Evolutionary conservation across 768 basidiomycete species (phyloP), one percentile per base, ranked within the genome.

Genomic region (Sporobolomyces pararoseus): DNA sequence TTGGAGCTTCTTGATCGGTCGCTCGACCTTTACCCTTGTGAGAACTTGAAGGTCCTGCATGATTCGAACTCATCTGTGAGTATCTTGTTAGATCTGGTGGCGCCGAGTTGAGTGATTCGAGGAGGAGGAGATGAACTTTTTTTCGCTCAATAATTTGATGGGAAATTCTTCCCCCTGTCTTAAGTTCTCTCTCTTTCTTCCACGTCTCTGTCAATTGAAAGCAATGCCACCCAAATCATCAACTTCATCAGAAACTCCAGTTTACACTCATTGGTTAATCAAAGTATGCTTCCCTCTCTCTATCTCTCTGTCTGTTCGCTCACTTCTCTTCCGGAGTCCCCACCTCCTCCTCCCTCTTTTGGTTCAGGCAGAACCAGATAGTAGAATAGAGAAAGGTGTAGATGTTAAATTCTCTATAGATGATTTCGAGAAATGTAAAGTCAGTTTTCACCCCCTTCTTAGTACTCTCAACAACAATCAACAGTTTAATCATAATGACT

Each of bases 371-470:
- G 90, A 91, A 78, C 90, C 90, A 13, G 87, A 91, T 69, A 32
- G 34, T 25, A 31, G 71, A 10, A 72, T 72, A 51, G 71, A 68
- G 50, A 92, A 90, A 78, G 90, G 90, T 51, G 89, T 87, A 75
- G 90, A 93, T 71, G 89, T 93, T 73, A 91, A 89, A 89, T 92
- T 92, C 77, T 89, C 88, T 68, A 86, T 92, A 10, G 89, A 91
- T 70, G 90, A 92, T 78, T 90, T 92, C 77, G 90, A 91, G 79
- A 71, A 82, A 12, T 84, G 83, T 23, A 63, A 57, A 34, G 65
- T 64, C 29, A 21, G 62, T 31, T 19, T 2, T 3, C 21, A 23
- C 21, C 6, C 21, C 9, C 17, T 10, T 12, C 32, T 12, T 25
- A 23, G 17, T 13, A 19, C 46, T 51, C 44, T 46, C 44, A 29